Base-by-base conservation (phyloP, 805 yeast species). In the Nakazawaea anatomiae region DNA sequence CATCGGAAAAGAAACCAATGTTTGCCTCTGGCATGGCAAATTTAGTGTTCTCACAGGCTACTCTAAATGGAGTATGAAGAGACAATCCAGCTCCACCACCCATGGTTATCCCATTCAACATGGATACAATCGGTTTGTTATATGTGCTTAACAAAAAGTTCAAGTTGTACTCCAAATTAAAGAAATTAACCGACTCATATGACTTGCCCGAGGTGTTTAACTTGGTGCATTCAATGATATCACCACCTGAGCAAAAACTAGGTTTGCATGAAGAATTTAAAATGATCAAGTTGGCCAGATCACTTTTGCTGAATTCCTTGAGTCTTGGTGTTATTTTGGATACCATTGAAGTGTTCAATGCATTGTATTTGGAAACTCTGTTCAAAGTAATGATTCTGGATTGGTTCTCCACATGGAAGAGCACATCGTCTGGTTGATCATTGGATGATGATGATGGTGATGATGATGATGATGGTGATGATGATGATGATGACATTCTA, bases 21-120 rank as follows among this genome's bases (percentile, higher is more conserved):
- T 88, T 90, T 76, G 95, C 87, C 69, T 94, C 98, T 7, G 99
- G 98, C 99, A 94, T 94, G 55, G 98, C 96, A 71, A 90, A 79
- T 64, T 84, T 77, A 9, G 98, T 91, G 60, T 80, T 78, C 60
- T 92, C 97, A 41, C 96, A 87, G n/a, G 95, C 96, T 39, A 94
- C 72, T 62, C 98, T 81, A 74, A 92, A 92, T 3, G 97, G 92
- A 10, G 89, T 85, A 68, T 94, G 98, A 41, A 89, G 85, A 0
- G 92, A 76, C 43, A 94, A 71, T 4, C 99, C 98, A 42, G 90
- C 96, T 59, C 98, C 98, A 48, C 98, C 98, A 50, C 98, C 99
- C 96, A 94, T 89, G 30, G 92, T 89, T 59, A 92, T 88, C 27
- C 98, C 97, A 63, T 94, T 85, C 82, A 87, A 84, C 39, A 89